Percentiles rank a stretch among this genome's conserved stretches.
These are phyloP conservation scores for Spathaspora sp. DNA, from an alignment of 805 yeast species.

Conservation along the genomic window DNA sequence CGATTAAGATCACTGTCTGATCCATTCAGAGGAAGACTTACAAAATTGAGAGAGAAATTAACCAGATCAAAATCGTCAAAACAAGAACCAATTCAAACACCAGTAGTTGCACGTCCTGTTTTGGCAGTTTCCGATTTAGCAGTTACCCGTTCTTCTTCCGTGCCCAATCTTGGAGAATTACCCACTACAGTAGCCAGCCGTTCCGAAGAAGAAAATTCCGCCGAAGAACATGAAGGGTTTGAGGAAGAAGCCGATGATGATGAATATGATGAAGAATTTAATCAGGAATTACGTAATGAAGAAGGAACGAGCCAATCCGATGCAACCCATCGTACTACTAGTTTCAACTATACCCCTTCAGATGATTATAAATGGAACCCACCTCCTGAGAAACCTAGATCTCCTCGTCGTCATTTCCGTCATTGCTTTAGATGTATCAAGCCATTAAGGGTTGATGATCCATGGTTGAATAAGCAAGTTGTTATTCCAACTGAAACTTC, in stretches of 20 bases:
- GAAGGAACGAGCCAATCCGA: neutral
- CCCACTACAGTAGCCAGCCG: neutral
- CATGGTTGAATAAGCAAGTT: slow-evolving; percentile 49
- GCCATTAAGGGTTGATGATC: slow-evolving; percentile 48
- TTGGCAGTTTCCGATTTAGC: neutral
- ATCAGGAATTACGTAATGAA: slow-evolving; percentile 9
- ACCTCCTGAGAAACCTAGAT: slow-evolving; percentile 23
- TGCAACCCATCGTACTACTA: neutral
- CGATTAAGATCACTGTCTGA: slow-evolving; percentile 18
- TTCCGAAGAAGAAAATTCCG: neutral
- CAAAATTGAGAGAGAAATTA: slow-evolving; percentile 20
- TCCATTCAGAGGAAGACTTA: slow-evolving; percentile 19
- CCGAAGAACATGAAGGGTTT: neutral
- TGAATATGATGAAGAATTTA: slow-evolving; percentile 14
- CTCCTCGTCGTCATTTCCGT: slow-evolving; percentile 36
- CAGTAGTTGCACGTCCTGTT: neutral
- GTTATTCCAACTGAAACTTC: slow-evolving; percentile 30
- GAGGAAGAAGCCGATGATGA: slow-evolving; percentile 20
- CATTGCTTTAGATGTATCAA: slow-evolving; percentile 57
- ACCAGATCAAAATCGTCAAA: slow-evolving; percentile 2
- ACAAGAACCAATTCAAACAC: neutral
- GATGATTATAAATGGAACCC: slow-evolving; percentile 49
- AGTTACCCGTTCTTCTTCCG: neutral
- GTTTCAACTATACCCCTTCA: neutral
- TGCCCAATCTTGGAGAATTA: neutral